These are phyloP conservation scores for Bullera alba DNA, from an alignment of 768 basidiomycete genomes.

Conservation along the genomic window DNA sequence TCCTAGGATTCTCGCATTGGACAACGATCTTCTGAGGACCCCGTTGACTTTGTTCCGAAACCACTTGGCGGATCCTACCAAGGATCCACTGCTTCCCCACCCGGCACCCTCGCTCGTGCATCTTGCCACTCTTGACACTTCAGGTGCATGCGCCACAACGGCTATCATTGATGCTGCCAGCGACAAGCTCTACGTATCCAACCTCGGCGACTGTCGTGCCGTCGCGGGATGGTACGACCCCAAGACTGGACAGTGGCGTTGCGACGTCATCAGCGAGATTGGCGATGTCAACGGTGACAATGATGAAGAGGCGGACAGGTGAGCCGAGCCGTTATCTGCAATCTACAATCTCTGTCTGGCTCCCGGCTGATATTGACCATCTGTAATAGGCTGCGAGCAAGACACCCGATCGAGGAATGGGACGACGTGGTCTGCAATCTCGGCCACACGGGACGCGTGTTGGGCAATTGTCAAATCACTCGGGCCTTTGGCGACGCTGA, in stretches of 20 bases:
- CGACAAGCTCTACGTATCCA: constrained; percentile 76
- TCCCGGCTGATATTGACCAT: too few relatives aligned
- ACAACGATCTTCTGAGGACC: constrained; percentile 66
- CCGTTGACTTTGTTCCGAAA: constrained; percentile 59
- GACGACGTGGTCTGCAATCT: constrained; percentile 8
- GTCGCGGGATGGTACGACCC: constrained; percentile 64
- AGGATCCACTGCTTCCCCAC: not conserved
- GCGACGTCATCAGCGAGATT: constrained; percentile 63
- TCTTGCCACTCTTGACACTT: constrained; percentile 69
- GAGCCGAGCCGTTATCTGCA: constrained; percentile 12
- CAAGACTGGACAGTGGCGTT: constrained; percentile 67
- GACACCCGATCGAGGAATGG: constrained; percentile 24
- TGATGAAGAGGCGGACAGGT: constrained; percentile 75
- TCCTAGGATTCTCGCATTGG: constrained; percentile 56
- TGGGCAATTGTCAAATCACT: constrained; percentile 15
- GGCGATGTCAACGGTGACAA: constrained; percentile 93
- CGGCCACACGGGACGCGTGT: constrained; percentile 7
- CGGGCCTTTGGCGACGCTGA: constrained; percentile 24
- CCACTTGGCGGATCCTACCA: not conserved
- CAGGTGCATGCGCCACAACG: constrained; percentile 82
- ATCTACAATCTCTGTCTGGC: not conserved
- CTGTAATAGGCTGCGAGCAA: constrained; percentile 9
- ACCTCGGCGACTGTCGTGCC: constrained; percentile 84
- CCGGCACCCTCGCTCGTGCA: constrained; percentile 50
- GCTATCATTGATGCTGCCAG: constrained; percentile 75